Conservation (phyloP, 1,284 basidiomycete species). For the Cystobasidiaceae sp. region DNA sequence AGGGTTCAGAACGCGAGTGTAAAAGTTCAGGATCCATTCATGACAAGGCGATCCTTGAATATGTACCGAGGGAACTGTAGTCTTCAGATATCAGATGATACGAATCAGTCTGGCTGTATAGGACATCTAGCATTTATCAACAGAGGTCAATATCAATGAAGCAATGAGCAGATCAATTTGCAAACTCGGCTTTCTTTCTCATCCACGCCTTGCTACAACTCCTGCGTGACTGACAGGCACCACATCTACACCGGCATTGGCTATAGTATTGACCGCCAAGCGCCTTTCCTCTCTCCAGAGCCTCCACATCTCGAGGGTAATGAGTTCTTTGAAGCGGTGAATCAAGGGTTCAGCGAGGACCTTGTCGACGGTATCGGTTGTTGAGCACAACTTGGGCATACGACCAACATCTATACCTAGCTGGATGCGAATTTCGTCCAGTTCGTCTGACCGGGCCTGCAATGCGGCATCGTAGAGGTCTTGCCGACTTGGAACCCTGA, state of each 20-base stretch:
- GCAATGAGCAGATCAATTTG: too few species aligned
- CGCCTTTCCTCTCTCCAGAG: neutral
- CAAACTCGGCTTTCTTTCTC: too few species aligned
- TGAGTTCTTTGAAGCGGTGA: neutral
- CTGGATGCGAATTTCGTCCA: neutral
- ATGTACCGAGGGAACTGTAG: too few species aligned
- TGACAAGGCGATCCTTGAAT: too few species aligned
- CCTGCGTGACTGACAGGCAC: neutral
- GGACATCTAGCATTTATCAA: too few species aligned
- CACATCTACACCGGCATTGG: neutral
- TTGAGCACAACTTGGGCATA: neutral
- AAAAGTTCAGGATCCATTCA: too few species aligned
- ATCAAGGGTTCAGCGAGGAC: neutral
- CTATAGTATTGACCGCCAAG: neutral
- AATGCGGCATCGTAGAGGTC: slow-evolving; percentile 2
- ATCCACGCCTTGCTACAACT: too few species aligned
- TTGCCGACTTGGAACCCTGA: neutral
- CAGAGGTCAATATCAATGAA: too few species aligned
- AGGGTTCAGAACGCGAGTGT: too few species aligned
- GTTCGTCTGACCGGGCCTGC: neutral
- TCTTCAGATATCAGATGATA: too few species aligned
- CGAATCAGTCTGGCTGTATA: too few species aligned
- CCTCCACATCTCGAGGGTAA: neutral
- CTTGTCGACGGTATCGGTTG: neutral
- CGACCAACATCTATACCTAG: slow-evolving; percentile 9